Evolutionary conservation across 2,329 filamentous ascomycete genomes (phyloP).

Genomic region (Zymoseptoria passerinii): DNA sequence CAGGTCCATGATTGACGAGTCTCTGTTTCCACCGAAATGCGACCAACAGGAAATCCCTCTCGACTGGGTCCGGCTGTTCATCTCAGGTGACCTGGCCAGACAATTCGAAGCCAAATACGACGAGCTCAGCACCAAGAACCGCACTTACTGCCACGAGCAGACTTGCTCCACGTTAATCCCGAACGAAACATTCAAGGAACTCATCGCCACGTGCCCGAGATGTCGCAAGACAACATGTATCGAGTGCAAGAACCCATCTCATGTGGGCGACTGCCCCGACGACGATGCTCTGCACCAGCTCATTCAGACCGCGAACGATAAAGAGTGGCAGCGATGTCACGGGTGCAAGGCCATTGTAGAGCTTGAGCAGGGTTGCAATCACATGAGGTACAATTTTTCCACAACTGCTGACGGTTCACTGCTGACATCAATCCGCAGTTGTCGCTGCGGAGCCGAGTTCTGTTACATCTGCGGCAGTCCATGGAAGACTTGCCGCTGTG

Average conservation of each 20-base stretch:
- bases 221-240: slow-evolving; percentile 43
- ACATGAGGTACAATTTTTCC: slow-evolving; percentile 47
- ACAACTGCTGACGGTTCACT: slow-evolving; percentile 16
- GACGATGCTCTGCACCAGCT: slow-evolving; percentile 37
- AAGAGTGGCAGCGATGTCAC: slow-evolving; percentile 47
- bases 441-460: slow-evolving; percentile 23
- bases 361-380: slow-evolving; percentile 44
- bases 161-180: slow-evolving; percentile 44
- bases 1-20: slow-evolving; percentile 40
- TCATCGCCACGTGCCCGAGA: slow-evolving; percentile 35
- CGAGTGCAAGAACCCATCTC: slow-evolving; percentile 42
- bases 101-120: slow-evolving; percentile 39
- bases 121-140: slow-evolving; percentile 42
- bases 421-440: slow-evolving; percentile 12
- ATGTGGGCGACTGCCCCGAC: slow-evolving; percentile 42
- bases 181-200: slow-evolving; percentile 22
- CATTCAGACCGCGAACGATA: slow-evolving; percentile 33
- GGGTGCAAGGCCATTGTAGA: slow-evolving; percentile 43
- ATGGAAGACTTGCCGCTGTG: slow-evolving; percentile 25
- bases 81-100: slow-evolving; percentile 30
- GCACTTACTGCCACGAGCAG: slow-evolving; percentile 44
- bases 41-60: slow-evolving; percentile 40
- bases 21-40: slow-evolving; percentile 49
- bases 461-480: slow-evolving; percentile 23
- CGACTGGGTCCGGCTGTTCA: slow-evolving; percentile 26